These are phyloP conservation scores for Tylopilus rubrobrunneus DNA, from an alignment of 768 basidiomycete species.

Conservation along the genomic window DNA sequence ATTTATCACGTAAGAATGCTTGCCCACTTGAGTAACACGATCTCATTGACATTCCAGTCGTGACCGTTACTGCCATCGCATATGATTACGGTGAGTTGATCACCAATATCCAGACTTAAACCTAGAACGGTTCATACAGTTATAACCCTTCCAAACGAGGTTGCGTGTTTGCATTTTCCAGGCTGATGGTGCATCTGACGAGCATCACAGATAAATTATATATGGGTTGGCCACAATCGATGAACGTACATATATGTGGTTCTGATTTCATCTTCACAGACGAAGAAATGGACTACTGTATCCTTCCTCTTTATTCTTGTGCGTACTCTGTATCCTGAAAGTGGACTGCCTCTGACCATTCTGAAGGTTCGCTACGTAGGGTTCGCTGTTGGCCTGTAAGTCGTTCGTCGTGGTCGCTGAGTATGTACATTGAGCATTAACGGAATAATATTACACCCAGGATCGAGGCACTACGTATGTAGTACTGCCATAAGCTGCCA, in stretches of 20 bases:
- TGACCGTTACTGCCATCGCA: conserved; percentile 2
- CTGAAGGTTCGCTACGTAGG: conserved; percentile 20
- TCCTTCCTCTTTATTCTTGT: conserved; percentile 16
- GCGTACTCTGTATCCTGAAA: neutral
- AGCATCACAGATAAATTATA: conserved; percentile 6
- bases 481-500: neutral
- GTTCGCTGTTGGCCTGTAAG: conserved; percentile 11
- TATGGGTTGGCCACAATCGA: conserved; percentile 16
- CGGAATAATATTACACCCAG: neutral
- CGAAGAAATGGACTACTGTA: conserved; percentile 13
- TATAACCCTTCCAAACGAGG: conserved; percentile 17
- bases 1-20: conserved; percentile 3
- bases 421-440: too few relatives aligned
- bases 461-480: conserved; percentile 5
- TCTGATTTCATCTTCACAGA: conserved; percentile 9
- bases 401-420: neutral
- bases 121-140: conserved; percentile 2
- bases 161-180: neutral
- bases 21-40: neutral
- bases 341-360: neutral
- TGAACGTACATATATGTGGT: neutral
- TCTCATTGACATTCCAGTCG: conserved; percentile 11
- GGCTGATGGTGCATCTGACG: neutral
- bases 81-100: conserved; percentile 20
- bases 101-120: neutral